Conservation (phyloP, 306 rosid species). For the Fragaria nilgerrensis region DNA sequence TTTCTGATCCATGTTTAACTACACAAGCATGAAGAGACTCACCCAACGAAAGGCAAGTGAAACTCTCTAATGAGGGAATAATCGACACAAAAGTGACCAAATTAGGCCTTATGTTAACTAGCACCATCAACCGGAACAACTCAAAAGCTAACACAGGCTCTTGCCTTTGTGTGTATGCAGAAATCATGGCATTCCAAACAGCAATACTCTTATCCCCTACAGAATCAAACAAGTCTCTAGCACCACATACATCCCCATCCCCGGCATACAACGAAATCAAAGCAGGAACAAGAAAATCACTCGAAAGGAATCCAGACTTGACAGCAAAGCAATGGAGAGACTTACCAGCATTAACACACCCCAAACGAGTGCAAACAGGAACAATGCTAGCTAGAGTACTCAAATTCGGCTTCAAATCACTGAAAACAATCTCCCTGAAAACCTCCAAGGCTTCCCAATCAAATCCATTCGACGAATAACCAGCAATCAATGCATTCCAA, state of each 20-base stretch:
- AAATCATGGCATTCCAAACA: constrained; percentile 37
- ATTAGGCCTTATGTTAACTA: constrained; percentile 15
- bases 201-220: constrained; percentile 16
- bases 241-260: constrained; percentile 17
- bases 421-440: constrained; percentile 17
- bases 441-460: constrained; percentile 28
- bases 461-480: constrained; percentile 32
- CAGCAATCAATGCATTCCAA: constrained; percentile 35
- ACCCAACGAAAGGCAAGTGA: constrained; percentile 12
- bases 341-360: constrained; percentile 22
- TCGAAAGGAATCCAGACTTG: constrained; percentile 27
- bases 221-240: constrained; percentile 34
- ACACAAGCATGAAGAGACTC: constrained; percentile 37
- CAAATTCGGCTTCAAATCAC: constrained; percentile 32
- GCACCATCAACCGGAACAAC: constrained; percentile 26
- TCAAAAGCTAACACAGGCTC: constrained; percentile 21
- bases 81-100: constrained; percentile 32
- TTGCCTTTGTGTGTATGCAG: constrained; percentile 30
- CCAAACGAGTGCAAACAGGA: constrained; percentile 38
- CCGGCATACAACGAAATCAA: constrained; percentile 36
- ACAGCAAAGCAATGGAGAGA: constrained; percentile 33
- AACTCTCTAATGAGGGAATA: constrained; percentile 33
- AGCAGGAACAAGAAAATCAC: constrained; percentile 32
- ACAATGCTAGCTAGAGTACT: constrained; percentile 38
- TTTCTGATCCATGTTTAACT: constrained; percentile 29